These are phyloP conservation scores for Zymoseptoria pseudotritici DNA, from an alignment of 2,329 filamentous ascomycete genomes.

Conservation along the genomic window DNA sequence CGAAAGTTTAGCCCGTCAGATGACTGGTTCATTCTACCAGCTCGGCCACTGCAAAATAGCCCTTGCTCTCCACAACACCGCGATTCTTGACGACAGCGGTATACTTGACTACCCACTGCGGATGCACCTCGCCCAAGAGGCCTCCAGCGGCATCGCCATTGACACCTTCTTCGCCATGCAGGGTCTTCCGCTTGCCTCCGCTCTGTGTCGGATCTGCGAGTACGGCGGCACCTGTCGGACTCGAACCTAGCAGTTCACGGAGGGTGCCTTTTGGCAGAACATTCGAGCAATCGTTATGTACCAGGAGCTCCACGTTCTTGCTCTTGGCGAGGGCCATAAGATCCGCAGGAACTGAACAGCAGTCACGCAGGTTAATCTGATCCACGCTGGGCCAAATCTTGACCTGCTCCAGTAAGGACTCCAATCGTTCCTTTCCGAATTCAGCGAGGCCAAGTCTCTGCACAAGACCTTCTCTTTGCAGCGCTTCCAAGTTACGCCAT, in stretches of 20 bases:
- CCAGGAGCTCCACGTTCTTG: slow-evolving; percentile 76
- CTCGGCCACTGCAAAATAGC: slow-evolving; percentile 85
- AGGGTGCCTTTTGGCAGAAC: slow-evolving; percentile 81
- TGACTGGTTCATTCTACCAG: background rate
- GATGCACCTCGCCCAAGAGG: slow-evolving; percentile 68
- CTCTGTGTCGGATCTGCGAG: slow-evolving; percentile 48
- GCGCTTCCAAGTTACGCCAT: slow-evolving; percentile 60
- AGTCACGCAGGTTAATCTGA: slow-evolving; percentile 94
- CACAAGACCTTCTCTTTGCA: slow-evolving; percentile 65
- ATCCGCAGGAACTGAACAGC: slow-evolving; percentile 88
- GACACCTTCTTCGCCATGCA: slow-evolving; percentile 30
- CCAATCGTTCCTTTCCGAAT: slow-evolving; percentile 77
- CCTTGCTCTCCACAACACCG: slow-evolving; percentile 96
- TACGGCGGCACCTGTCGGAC: slow-evolving; percentile 65
- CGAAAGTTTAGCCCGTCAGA: background rate
- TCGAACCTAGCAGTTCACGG: slow-evolving; percentile 71
- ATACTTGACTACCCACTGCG: slow-evolving; percentile 95
- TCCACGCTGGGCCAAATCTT: slow-evolving; percentile 71
- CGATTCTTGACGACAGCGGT: slow-evolving; percentile 89
- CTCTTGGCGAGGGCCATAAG: slow-evolving; percentile 77
- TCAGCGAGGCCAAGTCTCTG: slow-evolving; percentile 77
- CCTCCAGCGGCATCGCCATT: slow-evolving; percentile 57
- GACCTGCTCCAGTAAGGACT: slow-evolving; percentile 66
- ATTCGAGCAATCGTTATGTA: slow-evolving; percentile 90
- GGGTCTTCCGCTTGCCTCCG: slow-evolving; percentile 36